These are phyloP conservation scores for Aphanomyces astaci DNA, from an alignment of 352 stramenopile genomes.

Conservation along the genomic window DNA sequence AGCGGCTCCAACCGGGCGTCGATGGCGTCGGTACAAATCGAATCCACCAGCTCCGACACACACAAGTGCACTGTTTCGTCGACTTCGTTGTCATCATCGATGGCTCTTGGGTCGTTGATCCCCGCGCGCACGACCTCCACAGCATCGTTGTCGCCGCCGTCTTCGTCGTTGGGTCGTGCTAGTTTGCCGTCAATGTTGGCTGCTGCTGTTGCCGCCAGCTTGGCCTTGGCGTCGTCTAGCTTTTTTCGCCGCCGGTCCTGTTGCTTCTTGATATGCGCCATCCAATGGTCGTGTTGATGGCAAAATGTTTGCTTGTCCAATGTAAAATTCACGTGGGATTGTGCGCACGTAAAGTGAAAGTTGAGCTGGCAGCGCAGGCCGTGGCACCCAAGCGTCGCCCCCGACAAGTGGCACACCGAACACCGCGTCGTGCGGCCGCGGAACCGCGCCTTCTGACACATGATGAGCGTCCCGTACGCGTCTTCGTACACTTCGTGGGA, in stretches of 20 bases:
- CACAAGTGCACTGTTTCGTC: neutral
- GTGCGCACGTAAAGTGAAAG: constrained; percentile 91
- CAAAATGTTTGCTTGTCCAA: constrained; percentile 24
- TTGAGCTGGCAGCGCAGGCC: constrained; percentile 81
- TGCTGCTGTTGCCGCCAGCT: neutral
- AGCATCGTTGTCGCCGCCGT: too few relatives aligned
- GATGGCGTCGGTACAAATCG: neutral
- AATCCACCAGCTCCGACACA: constrained; percentile 4
- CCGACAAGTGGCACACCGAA: constrained; percentile 81
- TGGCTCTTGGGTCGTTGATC: neutral
- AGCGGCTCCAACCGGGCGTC: neutral
- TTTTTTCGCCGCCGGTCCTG: constrained; percentile 4
- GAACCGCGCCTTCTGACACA: constrained; percentile 83
- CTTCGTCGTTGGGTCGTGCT: too few relatives aligned
- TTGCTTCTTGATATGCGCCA: neutral
- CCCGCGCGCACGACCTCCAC: too few relatives aligned
- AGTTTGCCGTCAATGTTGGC: too few relatives aligned
- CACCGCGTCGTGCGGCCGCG: constrained; percentile 86
- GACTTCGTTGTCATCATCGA: neutral
- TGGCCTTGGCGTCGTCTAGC: constrained; percentile 5
- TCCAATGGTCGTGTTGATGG: constrained; percentile 18
- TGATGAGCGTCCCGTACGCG: constrained; percentile 53
- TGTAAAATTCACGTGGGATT: constrained; percentile 39
- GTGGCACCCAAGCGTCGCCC: constrained; percentile 88
- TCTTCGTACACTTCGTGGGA: constrained; percentile 89